Evolutionary conservation across 108 stramenopile species (phyloP), one percentile per base, ranked within the genome.

Genomic region (Nannochloropsis gaditana): DNA sequence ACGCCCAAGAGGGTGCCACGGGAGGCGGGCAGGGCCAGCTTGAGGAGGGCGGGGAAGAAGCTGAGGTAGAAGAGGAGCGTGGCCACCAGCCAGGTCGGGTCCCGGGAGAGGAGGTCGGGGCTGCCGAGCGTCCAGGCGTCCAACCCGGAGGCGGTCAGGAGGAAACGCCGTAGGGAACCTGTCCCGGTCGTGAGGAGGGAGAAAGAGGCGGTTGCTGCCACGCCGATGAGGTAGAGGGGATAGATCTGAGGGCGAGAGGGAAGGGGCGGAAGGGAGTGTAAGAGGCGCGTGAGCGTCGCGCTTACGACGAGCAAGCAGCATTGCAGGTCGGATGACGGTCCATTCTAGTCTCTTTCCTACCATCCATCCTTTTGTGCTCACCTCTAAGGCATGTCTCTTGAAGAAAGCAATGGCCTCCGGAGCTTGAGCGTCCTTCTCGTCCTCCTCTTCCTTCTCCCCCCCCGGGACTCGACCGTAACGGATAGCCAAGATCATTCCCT

Each of bases 61-160:
- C 19, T 73, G 19, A 73, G 59, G 8, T 73, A 73, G 59, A 73
- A 73, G 19, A 73, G 59, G 19, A 73, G n/a, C 4, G 59, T n/a
- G 4, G 59, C 59, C 3, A 73, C 59, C n/a, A 73, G 6, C 59
- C 59, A 73, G 19, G 59, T 73, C 5, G 59, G 59, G 59, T 73
- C 59, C 59, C 59, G 4, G 15, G 59, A 73, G 59, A 73, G 15
- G 59, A 73, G 59, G 59, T 73, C 59, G n/a, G 59, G 59, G 59
- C 59, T 73, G 59, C n/a, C n/a, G 59, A n/a, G 59, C 59, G n/a
- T 73, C 59, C 59, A 73, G 59, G 59, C 59, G n/a, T 73, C 59
- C 19, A 73, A 15, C 19, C 59, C 15, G n/a, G n/a, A 73, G 4
- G 59, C 59, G 2, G 59, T n/a, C 4, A 73, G 59, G 59, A 73